phyloP scores from a whole-genome alignment of 805 yeast species.

The Candida coquimbonensis region DNA sequence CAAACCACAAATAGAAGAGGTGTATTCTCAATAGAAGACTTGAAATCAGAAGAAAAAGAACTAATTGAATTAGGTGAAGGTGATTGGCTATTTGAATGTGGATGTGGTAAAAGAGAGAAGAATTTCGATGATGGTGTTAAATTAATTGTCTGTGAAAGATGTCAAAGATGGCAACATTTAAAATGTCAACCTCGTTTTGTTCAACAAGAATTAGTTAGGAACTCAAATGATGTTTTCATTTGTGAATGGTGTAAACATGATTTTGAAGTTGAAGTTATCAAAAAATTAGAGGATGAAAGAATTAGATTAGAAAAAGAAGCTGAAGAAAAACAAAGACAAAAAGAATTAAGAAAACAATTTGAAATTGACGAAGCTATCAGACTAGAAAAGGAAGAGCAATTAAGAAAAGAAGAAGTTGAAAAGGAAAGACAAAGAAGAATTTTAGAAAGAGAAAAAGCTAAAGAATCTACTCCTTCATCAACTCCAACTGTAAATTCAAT shows the following conservation, averaged over 20 bases:
- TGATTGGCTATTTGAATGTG: slow-evolving; percentile 32
- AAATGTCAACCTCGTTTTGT: slow-evolving; percentile 27
- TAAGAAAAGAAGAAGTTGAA: slow-evolving; percentile 17
- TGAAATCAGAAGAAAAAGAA: slow-evolving; percentile 12
- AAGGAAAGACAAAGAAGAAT: slow-evolving; percentile 19
- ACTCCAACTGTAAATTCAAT: neutral
- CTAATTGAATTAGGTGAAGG: slow-evolving; percentile 27
- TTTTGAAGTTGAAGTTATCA: slow-evolving; percentile 16
- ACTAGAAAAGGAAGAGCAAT: slow-evolving; percentile 15
- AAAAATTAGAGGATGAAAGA: slow-evolving; percentile 18
- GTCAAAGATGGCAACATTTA: slow-evolving; percentile 32
- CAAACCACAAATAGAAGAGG: slow-evolving; percentile 16
- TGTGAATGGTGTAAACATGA: slow-evolving; percentile 25
- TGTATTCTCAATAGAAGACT: slow-evolving; percentile 22
- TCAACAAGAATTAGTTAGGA: slow-evolving; percentile 22
- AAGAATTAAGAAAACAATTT: slow-evolving; percentile 15
- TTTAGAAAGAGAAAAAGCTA: slow-evolving; percentile 17
- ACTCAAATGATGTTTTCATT: slow-evolving; percentile 21
- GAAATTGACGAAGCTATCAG: slow-evolving; percentile 12
- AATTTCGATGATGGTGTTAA: slow-evolving; percentile 31
- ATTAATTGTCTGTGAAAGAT: slow-evolving; percentile 29
- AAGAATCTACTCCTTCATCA: slow-evolving; percentile 1
- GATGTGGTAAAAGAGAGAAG: slow-evolving; percentile 28
- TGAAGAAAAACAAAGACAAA: slow-evolving; percentile 18
- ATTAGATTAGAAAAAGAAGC: slow-evolving; percentile 14